These are phyloP conservation scores for Linnemannia elongata DNA, from an alignment of 192 early-diverging fungal species.

Conservation along the genomic window DNA sequence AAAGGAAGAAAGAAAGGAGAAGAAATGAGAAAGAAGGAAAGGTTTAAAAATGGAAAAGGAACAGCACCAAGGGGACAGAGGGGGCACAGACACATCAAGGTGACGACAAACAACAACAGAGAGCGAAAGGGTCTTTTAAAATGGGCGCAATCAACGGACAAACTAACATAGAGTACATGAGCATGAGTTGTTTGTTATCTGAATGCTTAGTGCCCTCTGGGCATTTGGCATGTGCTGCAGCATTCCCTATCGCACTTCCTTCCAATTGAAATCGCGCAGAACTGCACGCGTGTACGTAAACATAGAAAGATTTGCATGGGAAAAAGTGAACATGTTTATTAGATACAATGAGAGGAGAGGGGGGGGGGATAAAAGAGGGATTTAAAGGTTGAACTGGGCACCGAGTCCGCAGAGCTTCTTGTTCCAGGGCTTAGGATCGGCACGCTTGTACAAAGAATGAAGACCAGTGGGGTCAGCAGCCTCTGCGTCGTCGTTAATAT, in stretches of 20 bases:
- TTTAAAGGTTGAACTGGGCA: slow-evolving; percentile 8
- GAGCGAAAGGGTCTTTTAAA: no score
- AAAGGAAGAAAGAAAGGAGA: neutral
- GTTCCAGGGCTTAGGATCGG: slow-evolving; percentile 39
- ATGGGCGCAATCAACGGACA: neutral
- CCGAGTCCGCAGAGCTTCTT: slow-evolving; percentile 38
- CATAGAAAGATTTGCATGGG: neutral
- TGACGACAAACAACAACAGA: neutral
- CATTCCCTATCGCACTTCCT: neutral
- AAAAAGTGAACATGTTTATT: neutral
- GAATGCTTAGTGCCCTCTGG: no score
- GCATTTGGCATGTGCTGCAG: neutral
- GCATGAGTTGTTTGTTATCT: no score
- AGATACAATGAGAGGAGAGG: neutral
- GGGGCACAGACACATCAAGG: neutral
- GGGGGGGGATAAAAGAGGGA: no score
- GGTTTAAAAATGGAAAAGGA: neutral
- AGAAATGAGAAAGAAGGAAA: neutral
- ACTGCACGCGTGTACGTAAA: neutral
- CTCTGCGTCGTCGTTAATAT: slow-evolving; percentile 13
- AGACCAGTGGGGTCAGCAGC: slow-evolving; percentile 30
- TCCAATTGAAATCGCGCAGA: neutral
- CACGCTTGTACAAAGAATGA: slow-evolving; percentile 44
- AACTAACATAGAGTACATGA: no score
- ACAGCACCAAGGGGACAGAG: neutral